These are phyloP conservation scores for Hibiscus trionum DNA, from an alignment of 345 rosid species.

Conservation along the genomic window DNA sequence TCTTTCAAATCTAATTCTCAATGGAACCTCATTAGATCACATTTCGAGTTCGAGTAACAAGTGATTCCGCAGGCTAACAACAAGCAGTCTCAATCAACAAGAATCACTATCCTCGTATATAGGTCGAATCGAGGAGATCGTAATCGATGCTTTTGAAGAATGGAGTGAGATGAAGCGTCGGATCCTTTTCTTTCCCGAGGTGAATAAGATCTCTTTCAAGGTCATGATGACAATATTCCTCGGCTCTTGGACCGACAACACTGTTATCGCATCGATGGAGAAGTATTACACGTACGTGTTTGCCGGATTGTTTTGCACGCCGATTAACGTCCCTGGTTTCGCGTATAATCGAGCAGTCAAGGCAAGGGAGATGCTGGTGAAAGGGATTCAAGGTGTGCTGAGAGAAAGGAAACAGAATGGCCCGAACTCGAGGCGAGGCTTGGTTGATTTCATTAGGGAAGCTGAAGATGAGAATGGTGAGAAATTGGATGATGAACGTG, in stretches of 20 bases:
- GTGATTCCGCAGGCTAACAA: neutral
- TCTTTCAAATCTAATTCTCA: neutral
- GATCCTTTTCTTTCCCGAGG: neutral
- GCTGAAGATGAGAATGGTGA: conserved; percentile 26
- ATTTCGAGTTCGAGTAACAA: neutral
- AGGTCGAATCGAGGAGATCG: neutral
- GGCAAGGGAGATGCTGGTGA: conserved; percentile 20
- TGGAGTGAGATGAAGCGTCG: neutral
- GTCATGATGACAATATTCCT: neutral
- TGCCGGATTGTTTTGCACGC: neutral
- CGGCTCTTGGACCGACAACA: neutral
- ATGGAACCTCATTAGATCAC: neutral
- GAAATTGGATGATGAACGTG: conserved; percentile 14
- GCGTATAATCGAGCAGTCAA: neutral
- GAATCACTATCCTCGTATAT: neutral
- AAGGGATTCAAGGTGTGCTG: neutral
- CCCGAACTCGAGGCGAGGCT: neutral
- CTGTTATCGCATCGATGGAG: neutral
- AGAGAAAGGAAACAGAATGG: neutral
- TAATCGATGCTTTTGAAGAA: neutral
- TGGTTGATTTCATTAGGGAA: conserved; percentile 21
- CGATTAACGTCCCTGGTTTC: neutral
- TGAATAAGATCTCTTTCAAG: neutral
- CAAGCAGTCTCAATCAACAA: neutral
- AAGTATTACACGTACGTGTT: neutral